Evolutionary conservation across 1,284 basidiomycete genomes (phyloP).

Genomic region (Ceratobasidium papillatum): DNA sequence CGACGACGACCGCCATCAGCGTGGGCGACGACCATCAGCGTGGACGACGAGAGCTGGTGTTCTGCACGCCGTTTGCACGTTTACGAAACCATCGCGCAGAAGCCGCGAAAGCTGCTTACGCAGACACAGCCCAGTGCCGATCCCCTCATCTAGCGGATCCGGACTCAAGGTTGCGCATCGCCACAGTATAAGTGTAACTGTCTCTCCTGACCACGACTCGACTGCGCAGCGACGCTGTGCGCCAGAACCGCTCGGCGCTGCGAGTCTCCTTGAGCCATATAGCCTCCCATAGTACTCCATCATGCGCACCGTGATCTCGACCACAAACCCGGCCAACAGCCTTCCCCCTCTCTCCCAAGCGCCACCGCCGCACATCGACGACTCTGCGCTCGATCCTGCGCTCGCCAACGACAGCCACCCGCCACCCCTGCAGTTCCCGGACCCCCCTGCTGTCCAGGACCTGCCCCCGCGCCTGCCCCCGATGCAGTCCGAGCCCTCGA

Average conservation of each 20-base stretch:
- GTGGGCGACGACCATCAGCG: background rate
- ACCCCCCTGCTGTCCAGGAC: slow-evolving; percentile 5
- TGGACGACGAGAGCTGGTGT: too few species aligned
- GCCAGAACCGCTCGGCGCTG: slow-evolving; percentile 44
- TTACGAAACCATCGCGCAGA: background rate
- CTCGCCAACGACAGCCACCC: slow-evolving; percentile 22
- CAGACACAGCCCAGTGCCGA: slow-evolving; percentile 44
- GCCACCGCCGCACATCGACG: slow-evolving; percentile 4
- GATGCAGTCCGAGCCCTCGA: slow-evolving; percentile 46
- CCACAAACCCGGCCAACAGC: slow-evolving; percentile 9
- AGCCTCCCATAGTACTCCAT: slow-evolving; percentile 3
- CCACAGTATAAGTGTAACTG: too few species aligned
- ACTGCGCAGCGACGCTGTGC: slow-evolving; percentile 53
- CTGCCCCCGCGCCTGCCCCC: slow-evolving; percentile 42
- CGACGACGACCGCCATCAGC: too few species aligned
- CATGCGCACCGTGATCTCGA: slow-evolving; percentile 26
- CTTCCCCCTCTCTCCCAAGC: background rate
- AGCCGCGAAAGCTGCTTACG: slow-evolving; percentile 7
- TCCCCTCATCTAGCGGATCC: too few species aligned
- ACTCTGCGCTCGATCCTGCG: slow-evolving; percentile 26
- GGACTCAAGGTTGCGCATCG: too few species aligned
- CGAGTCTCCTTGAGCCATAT: background rate
- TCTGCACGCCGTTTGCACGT: background rate
- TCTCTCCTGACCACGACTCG: background rate
- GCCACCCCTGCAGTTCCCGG: background rate